Percentiles rank a stretch among this genome's conserved stretches.
Evolutionary conservation across 2,329 filamentous ascomycete genomes (phyloP).

Genomic region (Elsinoe perseae): DNA sequence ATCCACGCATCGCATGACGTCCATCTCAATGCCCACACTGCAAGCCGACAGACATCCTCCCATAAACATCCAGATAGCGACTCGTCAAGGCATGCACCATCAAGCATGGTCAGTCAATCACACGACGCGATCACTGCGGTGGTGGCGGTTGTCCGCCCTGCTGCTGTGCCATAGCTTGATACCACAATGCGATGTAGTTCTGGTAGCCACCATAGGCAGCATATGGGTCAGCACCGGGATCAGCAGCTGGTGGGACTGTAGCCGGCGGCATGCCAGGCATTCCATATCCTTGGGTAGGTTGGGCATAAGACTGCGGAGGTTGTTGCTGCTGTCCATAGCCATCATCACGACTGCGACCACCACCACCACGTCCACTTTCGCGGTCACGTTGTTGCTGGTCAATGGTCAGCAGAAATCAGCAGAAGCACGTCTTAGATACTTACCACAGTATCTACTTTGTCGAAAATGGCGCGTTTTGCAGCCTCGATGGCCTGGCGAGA

Average conservation of each 20-base stretch:
- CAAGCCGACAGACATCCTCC: too few species aligned
- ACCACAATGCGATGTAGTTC: constrained; percentile 73
- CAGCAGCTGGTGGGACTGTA: constrained; percentile 32
- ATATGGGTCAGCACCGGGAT: constrained; percentile 50
- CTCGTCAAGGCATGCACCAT: constrained; percentile 8
- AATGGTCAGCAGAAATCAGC: background rate
- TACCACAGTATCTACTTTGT: constrained; percentile 77
- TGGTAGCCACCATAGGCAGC: constrained; percentile 77
- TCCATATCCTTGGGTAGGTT: constrained; percentile 17
- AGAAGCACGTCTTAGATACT: background rate
- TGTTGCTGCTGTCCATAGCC: constrained; percentile 28
- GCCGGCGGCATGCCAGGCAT: constrained; percentile 19
- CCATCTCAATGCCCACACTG: background rate
- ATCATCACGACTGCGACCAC: constrained; percentile 29
- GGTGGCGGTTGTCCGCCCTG: constrained; percentile 24
- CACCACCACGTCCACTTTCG: constrained; percentile 18
- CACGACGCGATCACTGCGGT: constrained; percentile 13
- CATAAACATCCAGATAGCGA: background rate
- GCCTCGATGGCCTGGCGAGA: constrained; percentile 66
- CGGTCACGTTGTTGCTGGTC: constrained; percentile 20
- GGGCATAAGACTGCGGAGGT: constrained; percentile 33
- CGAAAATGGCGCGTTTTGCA: constrained; percentile 78
- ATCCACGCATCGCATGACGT: background rate
- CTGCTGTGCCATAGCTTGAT: constrained; percentile 57
- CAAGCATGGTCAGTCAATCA: constrained; percentile 13